phyloP scores from a whole-genome alignment of 2,329 filamentous ascomycete genomes.

The Pestalotiopsis sp. region DNA sequence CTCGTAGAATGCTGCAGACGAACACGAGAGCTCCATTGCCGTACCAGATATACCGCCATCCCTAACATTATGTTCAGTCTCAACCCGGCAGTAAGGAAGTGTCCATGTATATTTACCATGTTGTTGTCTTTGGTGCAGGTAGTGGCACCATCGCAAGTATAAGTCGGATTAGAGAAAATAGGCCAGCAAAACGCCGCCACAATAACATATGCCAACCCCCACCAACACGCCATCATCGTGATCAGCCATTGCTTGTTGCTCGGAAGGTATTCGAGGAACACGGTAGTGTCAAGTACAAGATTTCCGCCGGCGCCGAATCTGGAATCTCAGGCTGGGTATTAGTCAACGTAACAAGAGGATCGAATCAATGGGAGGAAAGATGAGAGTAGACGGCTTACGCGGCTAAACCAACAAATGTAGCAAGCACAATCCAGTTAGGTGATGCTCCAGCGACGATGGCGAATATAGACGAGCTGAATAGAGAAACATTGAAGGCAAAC shows the following conservation, averaged over 20 bases:
- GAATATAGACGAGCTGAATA: constrained; percentile 62
- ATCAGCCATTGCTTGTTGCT: constrained; percentile 64
- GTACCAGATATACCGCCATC: constrained; percentile 52
- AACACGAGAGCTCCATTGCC: constrained; percentile 47
- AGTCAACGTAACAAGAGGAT: background rate
- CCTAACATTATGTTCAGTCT: constrained; percentile 25
- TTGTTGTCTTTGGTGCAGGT: background rate
- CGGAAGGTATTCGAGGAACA: constrained; percentile 47
- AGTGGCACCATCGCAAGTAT: background rate
- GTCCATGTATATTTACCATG: background rate
- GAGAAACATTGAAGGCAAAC: constrained; percentile 68
- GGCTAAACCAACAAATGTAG: constrained; percentile 57
- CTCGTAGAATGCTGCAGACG: constrained; percentile 52
- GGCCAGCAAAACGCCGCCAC: constrained; percentile 51
- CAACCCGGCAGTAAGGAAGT: background rate
- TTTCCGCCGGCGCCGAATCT: constrained; percentile 68
- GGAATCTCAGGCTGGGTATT: constrained; percentile 36
- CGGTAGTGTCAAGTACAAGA: constrained; percentile 61
- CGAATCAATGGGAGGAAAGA: background rate
- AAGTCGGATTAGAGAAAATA: background rate
- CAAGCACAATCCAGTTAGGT: constrained; percentile 66
- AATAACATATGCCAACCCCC: constrained; percentile 48
- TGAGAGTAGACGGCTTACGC: background rate
- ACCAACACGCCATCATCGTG: constrained; percentile 61
- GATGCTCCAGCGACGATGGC: constrained; percentile 66